Percentiles rank a stretch among this genome's conserved stretches.
phyloP scores from a whole-genome alignment of 2,329 filamentous ascomycete genomes.

The Leptodontidium sp. region DNA sequence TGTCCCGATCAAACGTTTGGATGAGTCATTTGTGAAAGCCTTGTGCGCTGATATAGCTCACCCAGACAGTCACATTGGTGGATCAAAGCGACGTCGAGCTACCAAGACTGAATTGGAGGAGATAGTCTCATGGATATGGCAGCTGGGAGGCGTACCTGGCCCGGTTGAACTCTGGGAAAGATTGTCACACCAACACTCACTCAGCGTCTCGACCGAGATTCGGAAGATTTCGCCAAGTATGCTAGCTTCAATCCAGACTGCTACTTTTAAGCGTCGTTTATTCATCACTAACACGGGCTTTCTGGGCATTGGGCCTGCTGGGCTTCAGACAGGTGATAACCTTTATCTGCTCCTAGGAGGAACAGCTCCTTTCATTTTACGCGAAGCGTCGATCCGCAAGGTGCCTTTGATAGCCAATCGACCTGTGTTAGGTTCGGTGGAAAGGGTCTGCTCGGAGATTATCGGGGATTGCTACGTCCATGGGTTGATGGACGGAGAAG shows the following conservation, averaged over 20 bases:
- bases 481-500: constrained; percentile 21
- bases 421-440: background rate
- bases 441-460: background rate
- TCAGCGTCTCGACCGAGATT: background rate
- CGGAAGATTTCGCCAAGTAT: background rate
- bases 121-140: background rate
- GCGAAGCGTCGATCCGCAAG: background rate
- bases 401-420: background rate
- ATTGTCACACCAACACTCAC: background rate
- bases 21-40: background rate
- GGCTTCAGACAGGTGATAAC: constrained; percentile 13
- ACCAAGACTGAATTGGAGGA: background rate
- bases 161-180: background rate
- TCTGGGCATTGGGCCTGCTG: constrained; percentile 25
- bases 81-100: background rate
- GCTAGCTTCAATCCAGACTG: background rate
- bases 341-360: constrained; percentile 15
- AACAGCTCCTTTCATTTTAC: constrained; percentile 24
- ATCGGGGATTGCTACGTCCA: constrained; percentile 19
- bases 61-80: background rate
- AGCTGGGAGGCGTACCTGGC: background rate
- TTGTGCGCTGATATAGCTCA: background rate
- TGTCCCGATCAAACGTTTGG: background rate
- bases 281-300: constrained; percentile 27
- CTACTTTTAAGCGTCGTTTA: constrained; percentile 20